Conservation (phyloP, 176 grass and related monocot species). For the Triticum aestivum region IWGSC_CS_RefSeq_v2.1 NC_057801.1:663877144-663877643, state of each 20-base stretch:
- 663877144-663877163: background rate
- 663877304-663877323: background rate
- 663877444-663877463: background rate
- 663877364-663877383: background rate
- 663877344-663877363: background rate
- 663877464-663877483: background rate
- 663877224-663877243: background rate
- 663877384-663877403: background rate
- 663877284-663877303: background rate
- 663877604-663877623: too few relatives aligned
- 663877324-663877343: conserved; percentile 14
- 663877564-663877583: too few relatives aligned
- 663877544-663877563: too few relatives aligned
- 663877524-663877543: too few relatives aligned
- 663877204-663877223: background rate
- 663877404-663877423: background rate
- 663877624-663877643: too few relatives aligned
- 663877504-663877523: too few relatives aligned
- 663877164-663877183: conserved; percentile 19
- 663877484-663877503: too few relatives aligned
- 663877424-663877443: background rate
- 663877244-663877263: background rate
- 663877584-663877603: too few relatives aligned
- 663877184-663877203: conserved; percentile 22
- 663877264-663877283: background rate